Percentiles rank a stretch among this genome's conserved stretches.
These are phyloP conservation scores for Hemerocallis citrina DNA, from an alignment of 106 monocot species.

Conservation along the genomic window DNA sequence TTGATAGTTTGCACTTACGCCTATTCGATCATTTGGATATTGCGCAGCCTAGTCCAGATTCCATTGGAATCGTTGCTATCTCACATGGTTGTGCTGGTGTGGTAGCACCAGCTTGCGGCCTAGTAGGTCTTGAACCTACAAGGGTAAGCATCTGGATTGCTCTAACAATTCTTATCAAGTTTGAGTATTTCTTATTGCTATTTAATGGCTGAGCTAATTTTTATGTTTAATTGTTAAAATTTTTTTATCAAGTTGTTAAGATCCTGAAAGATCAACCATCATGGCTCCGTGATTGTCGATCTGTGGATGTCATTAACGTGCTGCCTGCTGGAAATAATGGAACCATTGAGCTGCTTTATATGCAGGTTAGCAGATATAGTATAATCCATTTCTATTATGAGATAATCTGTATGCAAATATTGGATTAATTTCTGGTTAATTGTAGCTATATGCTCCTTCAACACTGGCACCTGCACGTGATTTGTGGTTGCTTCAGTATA, in stretches of 20 bases:
- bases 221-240: constrained; percentile 3
- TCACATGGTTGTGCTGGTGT: constrained; percentile 81
- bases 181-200: neutral
- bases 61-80: constrained; percentile 69
- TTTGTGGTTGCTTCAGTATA: constrained; percentile 67
- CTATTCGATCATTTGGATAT: neutral
- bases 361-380: constrained; percentile 42
- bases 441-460: constrained; percentile 61
- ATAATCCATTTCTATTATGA: neutral
- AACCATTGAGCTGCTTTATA: constrained; percentile 69
- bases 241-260: constrained; percentile 50
- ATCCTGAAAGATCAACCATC: constrained; percentile 53
- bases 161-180: neutral
- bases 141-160: constrained; percentile 19
- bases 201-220: neutral
- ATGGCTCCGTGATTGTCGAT: constrained; percentile 62
- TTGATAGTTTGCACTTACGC: no score
- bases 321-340: constrained; percentile 46
- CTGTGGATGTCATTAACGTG: constrained; percentile 49
- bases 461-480: constrained; percentile 72
- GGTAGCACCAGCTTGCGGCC: constrained; percentile 76
- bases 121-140: constrained; percentile 53
- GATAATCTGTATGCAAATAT: neutral
- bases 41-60: constrained; percentile 80
- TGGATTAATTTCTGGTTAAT: neutral